phyloP scores from a whole-genome alignment of 495 filamentous ascomycete species.

The Lindgomyces ingoldianus region DNA sequence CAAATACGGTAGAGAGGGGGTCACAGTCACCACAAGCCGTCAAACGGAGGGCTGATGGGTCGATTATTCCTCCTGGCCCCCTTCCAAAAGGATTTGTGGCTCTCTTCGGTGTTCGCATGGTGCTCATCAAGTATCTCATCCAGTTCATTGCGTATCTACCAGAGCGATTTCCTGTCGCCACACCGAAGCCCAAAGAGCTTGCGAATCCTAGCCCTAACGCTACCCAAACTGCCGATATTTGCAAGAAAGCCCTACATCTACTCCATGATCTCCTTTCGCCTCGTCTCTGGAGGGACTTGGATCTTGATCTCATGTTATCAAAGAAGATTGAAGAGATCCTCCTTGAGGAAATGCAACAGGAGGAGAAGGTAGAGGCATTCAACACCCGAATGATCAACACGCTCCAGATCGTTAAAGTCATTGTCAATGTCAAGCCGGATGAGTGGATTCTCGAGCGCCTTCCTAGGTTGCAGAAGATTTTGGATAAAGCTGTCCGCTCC shows the following conservation, averaged over 20 bases:
- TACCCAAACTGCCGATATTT: conserved; percentile 68
- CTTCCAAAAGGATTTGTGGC: conserved; percentile 40
- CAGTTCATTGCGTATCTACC: conserved; percentile 89
- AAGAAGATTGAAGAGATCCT: conserved; percentile 84
- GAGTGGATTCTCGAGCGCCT: conserved; percentile 85
- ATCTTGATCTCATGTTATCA: conserved; percentile 78
- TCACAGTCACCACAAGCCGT: conserved; percentile 70
- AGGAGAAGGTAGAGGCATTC: conserved; percentile 58
- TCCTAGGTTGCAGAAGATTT: conserved; percentile 74
- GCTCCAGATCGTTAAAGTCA: conserved; percentile 82
- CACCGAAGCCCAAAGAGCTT: conserved; percentile 62
- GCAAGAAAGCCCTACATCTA: conserved; percentile 77
- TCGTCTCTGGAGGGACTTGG: conserved; percentile 87
- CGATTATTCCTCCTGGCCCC: conserved; percentile 43
- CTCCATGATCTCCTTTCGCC: conserved; percentile 85
- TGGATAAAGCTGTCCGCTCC: conserved; percentile 85
- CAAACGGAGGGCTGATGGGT: conserved; percentile 74
- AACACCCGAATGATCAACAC: conserved; percentile 87
- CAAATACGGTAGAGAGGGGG: conserved; percentile 48
- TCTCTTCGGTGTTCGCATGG: conserved; percentile 58
- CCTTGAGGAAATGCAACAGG: conserved; percentile 52
- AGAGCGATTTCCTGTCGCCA: conserved; percentile 75
- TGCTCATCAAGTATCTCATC: conserved; percentile 89
- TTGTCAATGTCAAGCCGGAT: conserved; percentile 80
- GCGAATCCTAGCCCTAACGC: conserved; percentile 46